A percentile compares a stretch with the other conserved stretches of the same genome.
phyloP scores from a whole-genome alignment of 1,139 yeast genomes.

The Protomyces inundatus region DNA sequence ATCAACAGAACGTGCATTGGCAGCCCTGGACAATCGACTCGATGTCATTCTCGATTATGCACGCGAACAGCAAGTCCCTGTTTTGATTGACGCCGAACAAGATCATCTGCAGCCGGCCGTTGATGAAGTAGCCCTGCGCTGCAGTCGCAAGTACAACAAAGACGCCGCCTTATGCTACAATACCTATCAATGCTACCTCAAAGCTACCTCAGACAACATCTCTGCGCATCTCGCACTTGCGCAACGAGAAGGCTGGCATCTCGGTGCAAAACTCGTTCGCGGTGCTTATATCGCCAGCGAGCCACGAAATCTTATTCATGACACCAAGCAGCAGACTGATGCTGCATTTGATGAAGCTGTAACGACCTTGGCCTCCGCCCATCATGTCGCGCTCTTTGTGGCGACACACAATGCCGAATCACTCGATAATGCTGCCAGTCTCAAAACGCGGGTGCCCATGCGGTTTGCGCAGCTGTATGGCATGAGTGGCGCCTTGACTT shows the following conservation, averaged over 20 bases:
- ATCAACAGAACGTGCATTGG: constrained; percentile 42
- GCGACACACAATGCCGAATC: constrained; percentile 87
- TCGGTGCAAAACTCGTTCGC: constrained; percentile 90
- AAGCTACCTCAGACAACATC: constrained; percentile 61
- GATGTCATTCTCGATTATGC: constrained; percentile 37
- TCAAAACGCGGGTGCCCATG: constrained; percentile 45
- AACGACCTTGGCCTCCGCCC: constrained; percentile 43
- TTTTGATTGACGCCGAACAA: constrained; percentile 91
- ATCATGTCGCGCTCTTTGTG: constrained; percentile 65
- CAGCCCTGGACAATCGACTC: constrained; percentile 45
- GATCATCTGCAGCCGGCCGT: constrained; percentile 84
- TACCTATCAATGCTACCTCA: constrained; percentile 87
- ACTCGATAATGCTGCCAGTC: constrained; percentile 41
- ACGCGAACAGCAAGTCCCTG: constrained; percentile 68
- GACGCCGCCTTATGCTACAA: constrained; percentile 66
- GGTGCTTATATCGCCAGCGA: constrained; percentile 96
- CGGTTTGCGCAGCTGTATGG: constrained; percentile 90
- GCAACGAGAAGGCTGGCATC: constrained; percentile 52
- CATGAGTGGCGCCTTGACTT: constrained; percentile 88
- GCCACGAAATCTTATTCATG: constrained; percentile 70
- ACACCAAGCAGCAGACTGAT: constrained; percentile 74
- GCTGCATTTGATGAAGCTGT: constrained; percentile 68
- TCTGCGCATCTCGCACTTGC: constrained; percentile 64
- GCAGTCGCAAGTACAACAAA: constrained; percentile 70
- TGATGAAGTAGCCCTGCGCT: constrained; percentile 77